A percentile compares a stretch with the other conserved stretches of the same genome.
Conservation (phyloP, 2,329 filamentous ascomycete genomes). For the Botryotinia narcissicola region DNA sequence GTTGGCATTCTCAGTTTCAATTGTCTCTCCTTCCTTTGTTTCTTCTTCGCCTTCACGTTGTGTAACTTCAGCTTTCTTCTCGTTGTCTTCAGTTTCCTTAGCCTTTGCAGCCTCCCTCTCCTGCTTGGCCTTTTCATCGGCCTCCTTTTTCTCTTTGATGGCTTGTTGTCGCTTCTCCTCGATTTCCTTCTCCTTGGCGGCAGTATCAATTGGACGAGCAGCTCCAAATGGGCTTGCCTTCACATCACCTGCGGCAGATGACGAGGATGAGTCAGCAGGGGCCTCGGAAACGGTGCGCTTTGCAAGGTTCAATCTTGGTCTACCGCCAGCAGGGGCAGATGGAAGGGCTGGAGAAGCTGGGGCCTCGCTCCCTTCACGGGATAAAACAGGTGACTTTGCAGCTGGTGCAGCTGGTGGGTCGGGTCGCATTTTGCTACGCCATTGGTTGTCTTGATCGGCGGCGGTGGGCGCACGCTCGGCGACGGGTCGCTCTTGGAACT, state of each 20-base stretch:
- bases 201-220: conserved; percentile 90
- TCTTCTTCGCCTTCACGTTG: conserved; percentile 36
- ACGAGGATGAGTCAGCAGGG: conserved; percentile 46
- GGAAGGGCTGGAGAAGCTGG: conserved; percentile 66
- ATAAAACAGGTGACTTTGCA: conserved; percentile 60
- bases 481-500: conserved; percentile 68
- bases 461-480: conserved; percentile 75
- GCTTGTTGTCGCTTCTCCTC: conserved; percentile 80
- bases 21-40: conserved; percentile 35
- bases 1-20: conserved; percentile 39
- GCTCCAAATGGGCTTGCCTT: conserved; percentile 94
- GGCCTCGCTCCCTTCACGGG: conserved; percentile 72
- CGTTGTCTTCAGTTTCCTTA: conserved; percentile 41
- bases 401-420: conserved; percentile 48
- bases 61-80: conserved; percentile 38
- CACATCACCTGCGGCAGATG: conserved; percentile 58
- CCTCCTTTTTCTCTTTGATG: conserved; percentile 76
- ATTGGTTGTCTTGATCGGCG: conserved; percentile 89
- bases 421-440: conserved; percentile 89
- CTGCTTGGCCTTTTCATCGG: conserved; percentile 53
- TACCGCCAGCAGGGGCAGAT: conserved; percentile 53
- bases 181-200: conserved; percentile 81
- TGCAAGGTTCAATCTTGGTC: conserved; percentile 81
- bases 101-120: conserved; percentile 57
- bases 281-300: conserved; percentile 89